A percentile compares a stretch with the other conserved stretches of the same genome.
Evolutionary conservation across 305 asterid genomes (phyloP).

Genomic region (Solanum hybrid): DNA sequence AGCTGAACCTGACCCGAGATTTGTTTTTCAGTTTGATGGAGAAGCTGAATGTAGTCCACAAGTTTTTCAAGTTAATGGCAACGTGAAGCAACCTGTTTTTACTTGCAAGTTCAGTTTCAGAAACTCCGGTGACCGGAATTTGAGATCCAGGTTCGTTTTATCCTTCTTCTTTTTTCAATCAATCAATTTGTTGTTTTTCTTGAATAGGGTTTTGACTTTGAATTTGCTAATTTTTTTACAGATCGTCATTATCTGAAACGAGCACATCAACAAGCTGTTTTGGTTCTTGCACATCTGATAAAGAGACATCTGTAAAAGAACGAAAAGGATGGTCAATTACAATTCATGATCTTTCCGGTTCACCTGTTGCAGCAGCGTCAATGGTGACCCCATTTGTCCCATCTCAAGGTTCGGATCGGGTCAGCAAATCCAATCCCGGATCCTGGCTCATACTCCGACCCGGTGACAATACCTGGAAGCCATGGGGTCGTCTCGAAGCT

Average conservation of each 20-base stretch:
- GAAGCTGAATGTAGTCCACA: conserved; percentile 99
- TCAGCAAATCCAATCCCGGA: conserved; percentile 82
- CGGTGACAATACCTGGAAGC: conserved; percentile 72
- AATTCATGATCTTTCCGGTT: conserved; percentile 90
- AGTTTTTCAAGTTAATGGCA: conserved; percentile 90
- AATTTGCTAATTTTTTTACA: conserved; percentile 17
- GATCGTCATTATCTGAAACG: conserved; percentile 64
- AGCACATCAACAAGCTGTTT: conserved; percentile 63
- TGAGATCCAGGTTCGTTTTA: conserved; percentile 69
- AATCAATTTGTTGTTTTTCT: not conserved
- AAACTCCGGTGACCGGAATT: conserved; percentile 42
- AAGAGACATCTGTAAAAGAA: conserved; percentile 33
- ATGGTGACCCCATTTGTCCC: conserved; percentile 97
- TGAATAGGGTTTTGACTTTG: not conserved
- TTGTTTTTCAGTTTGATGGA: conserved; percentile 76
- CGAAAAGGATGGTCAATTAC: conserved; percentile 97
- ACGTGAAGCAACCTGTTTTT: conserved; percentile 76
- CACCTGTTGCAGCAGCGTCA: conserved; percentile 92
- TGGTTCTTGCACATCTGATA: conserved; percentile 15
- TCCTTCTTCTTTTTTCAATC: not conserved
- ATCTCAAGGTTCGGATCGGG: conserved; percentile 64
- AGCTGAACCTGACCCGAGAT: conserved; percentile 91
- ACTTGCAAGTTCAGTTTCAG: conserved; percentile 86
- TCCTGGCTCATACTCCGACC: conserved; percentile 96
- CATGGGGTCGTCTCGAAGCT: conserved; percentile 97